Evolutionary conservation across 2,329 filamentous ascomycete species (phyloP), one percentile per base, ranked within the genome.

Genomic region (Pseudophaeomoniella oleicola): DNA sequence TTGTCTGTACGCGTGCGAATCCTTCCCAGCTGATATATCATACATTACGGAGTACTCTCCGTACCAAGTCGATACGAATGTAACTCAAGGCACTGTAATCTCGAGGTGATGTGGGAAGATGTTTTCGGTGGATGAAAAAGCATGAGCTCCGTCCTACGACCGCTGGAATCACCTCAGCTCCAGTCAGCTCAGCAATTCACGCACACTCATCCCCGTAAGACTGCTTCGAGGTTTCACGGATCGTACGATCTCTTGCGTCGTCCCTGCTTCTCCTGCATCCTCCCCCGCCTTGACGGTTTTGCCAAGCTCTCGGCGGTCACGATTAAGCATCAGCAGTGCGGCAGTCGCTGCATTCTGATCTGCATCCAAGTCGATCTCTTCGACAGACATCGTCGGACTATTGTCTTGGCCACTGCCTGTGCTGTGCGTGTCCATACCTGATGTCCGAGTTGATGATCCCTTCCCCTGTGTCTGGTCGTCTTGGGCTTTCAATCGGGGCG

Each of bases 251-350:
- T 27, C 9, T n/a, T 27, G 22, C 22, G n/a, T 27, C n/a, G 22
- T 9, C 22, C n/a, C 9, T n/a, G 22, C 22, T n/a, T 6, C n/a
- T 9, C 22, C 22, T 27, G 22, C 6, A 27, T 27, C n/a, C 22
- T 27, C 9, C 6, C 9, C 6, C 6, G 6, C 6, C 22, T 27
- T 27, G 22, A n/a, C 22, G n/a, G 22, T 9, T 27, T 27, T 27
- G 40, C 47, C 35, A 13, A 36, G 36, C 4, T 37, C 67, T 22
- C 83, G 68, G 30, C 83, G 72, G 53, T 90, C 85, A 37, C 69
- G 75, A 46, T 87, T 92, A 40, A 94, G 63, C 86, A 94, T 93
- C 54, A 94, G 58, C 46, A 94, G 56, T 3, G 86, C 87, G 10
- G 84, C 79, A 1, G 85, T 87, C 54, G 90, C 84, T 42, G 86